Conservation (phyloP, 169 alveolate genomes). For the Theileria orientalis region DNA sequence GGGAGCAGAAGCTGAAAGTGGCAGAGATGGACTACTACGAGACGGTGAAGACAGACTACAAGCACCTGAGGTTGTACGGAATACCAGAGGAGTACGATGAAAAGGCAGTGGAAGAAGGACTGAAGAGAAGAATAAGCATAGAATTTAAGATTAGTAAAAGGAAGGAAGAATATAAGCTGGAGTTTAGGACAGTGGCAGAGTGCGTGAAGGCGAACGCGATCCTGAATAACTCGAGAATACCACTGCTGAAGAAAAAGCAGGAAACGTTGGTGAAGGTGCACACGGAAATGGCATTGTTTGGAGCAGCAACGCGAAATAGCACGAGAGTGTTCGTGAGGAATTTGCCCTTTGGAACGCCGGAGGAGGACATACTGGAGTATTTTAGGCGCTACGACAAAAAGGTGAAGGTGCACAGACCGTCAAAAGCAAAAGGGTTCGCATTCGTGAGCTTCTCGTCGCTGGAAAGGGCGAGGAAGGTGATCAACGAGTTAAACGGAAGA, state of each 20-base stretch:
- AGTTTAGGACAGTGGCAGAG: slow-evolving; percentile 42
- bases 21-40: neutral
- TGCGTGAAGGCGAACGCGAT: slow-evolving; percentile 50
- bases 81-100: slow-evolving; percentile 20
- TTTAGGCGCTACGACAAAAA: slow-evolving; percentile 27
- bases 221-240: slow-evolving; percentile 20
- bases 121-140: slow-evolving; percentile 13
- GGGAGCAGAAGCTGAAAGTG: slow-evolving; percentile 26
- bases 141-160: slow-evolving; percentile 22
- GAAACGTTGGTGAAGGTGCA: slow-evolving; percentile 13
- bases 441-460: slow-evolving; percentile 50
- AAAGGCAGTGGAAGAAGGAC: slow-evolving; percentile 19
- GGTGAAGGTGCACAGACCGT: slow-evolving; percentile 49
- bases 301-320: slow-evolving; percentile 27
- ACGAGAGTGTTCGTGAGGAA: slow-evolving; percentile 60
- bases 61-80: slow-evolving; percentile 18
- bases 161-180: slow-evolving; percentile 36
- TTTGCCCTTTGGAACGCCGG: slow-evolving; percentile 31
- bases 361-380: slow-evolving; percentile 10
- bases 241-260: slow-evolving; percentile 3
- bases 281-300: slow-evolving; percentile 31
- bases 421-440: slow-evolving; percentile 53
- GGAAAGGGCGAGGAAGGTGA: slow-evolving; percentile 43
- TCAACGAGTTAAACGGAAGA: slow-evolving; percentile 47
- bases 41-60: slow-evolving; percentile 30